Evolutionary conservation across 1,139 yeast genomes (phyloP).

Genomic region (Schizosaccharomyces versatilis): DNA sequence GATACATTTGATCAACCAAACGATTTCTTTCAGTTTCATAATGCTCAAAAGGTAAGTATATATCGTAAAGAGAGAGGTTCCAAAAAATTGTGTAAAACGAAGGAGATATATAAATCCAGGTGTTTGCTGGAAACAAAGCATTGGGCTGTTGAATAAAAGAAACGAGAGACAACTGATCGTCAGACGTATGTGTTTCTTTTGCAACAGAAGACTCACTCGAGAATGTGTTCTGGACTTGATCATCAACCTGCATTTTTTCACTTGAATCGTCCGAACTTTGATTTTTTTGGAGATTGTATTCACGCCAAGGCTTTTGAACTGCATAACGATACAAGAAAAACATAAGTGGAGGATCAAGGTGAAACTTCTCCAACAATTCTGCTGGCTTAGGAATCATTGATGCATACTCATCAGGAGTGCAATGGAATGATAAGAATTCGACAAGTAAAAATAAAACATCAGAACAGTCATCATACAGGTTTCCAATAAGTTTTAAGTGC

Average conservation of each 20-base stretch:
- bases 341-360: slow-evolving; percentile 43
- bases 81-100: slow-evolving; percentile 44
- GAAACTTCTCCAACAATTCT: slow-evolving; percentile 28
- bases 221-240: not conserved
- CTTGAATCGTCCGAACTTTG: not conserved
- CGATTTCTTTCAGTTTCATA: slow-evolving; percentile 27
- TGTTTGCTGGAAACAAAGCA: slow-evolving; percentile 11
- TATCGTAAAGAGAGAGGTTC: slow-evolving; percentile 55
- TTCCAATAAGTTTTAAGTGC: slow-evolving; percentile 38
- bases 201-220: not conserved
- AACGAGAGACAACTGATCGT: not conserved
- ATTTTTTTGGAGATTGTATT: slow-evolving; percentile 13
- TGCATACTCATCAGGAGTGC: slow-evolving; percentile 19
- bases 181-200: not conserved
- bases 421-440: slow-evolving; percentile 21
- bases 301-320: slow-evolving; percentile 19
- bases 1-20: not conserved
- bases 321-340: slow-evolving; percentile 57
- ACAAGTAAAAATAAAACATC: slow-evolving; percentile 43
- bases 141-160: not conserved
- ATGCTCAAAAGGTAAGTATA: slow-evolving; percentile 30
- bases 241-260: slow-evolving; percentile 1
- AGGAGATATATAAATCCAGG: slow-evolving; percentile 24
- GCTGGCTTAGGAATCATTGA: slow-evolving; percentile 26
- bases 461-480: slow-evolving; percentile 37